A percentile compares a stretch with the other conserved stretches of the same genome.
phyloP scores from a whole-genome alignment of 306 rosid species.

The Gastrolobium bilobum region DNA sequence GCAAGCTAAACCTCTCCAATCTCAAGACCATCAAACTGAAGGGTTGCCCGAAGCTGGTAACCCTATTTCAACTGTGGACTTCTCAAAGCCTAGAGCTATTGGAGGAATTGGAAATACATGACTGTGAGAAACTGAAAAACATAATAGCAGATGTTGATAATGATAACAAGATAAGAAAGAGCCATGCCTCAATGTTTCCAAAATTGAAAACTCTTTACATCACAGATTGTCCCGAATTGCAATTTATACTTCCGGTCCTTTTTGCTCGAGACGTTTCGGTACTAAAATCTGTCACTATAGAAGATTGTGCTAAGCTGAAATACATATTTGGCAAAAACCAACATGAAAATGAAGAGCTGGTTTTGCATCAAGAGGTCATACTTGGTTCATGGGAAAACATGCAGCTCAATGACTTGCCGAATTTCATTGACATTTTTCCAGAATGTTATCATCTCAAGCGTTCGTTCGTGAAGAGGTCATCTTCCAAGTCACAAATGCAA shows the following conservation, averaged over 20 bases:
- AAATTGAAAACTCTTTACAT: neutral
- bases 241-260: neutral
- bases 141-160: neutral
- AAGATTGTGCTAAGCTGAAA: neutral
- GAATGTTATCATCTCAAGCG: neutral
- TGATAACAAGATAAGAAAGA: neutral
- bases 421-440: constrained; percentile 5
- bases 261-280: neutral
- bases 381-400: neutral
- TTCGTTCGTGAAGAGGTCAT: too few relatives aligned
- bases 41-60: neutral
- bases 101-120: fast-evolving
- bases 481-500: neutral
- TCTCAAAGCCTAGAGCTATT: neutral
- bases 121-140: neutral
- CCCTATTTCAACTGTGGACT: neutral
- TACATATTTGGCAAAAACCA: constrained; percentile 23
- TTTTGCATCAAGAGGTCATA: neutral
- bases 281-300: neutral
- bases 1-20: neutral
- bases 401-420: fast-evolving
- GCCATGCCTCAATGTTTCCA: neutral
- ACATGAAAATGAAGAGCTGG: neutral
- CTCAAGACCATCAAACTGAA: fast-evolving
- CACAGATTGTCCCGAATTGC: fast-evolving